Evolutionary conservation across 805 yeast species (phyloP).

Genomic region (Wickerhamiella sorbophila): DNA sequence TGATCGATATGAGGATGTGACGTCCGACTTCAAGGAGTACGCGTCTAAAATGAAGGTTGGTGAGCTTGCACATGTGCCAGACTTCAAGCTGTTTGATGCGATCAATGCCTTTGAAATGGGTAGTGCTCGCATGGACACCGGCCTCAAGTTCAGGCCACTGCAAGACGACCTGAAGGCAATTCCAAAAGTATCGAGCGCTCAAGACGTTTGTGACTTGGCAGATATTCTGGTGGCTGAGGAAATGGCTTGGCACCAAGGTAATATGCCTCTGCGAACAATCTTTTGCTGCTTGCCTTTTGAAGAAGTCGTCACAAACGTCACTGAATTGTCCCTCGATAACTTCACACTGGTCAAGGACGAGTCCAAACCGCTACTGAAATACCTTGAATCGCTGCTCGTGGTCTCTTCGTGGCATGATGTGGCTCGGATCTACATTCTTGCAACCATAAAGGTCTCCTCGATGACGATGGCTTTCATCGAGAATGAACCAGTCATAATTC

Average conservation of each 20-base stretch:
- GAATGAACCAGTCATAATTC: conserved; percentile 16
- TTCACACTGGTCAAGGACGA: background rate
- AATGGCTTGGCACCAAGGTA: conserved; percentile 63
- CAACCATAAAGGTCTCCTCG: conserved; percentile 15
- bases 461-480: conserved; percentile 12
- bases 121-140: conserved; percentile 64
- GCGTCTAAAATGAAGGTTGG: conserved; percentile 31
- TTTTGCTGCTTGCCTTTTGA: conserved; percentile 65
- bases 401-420: conserved; percentile 14
- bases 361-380: background rate
- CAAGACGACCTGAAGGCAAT: conserved; percentile 34
- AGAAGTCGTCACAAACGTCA: conserved; percentile 30
- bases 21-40: conserved; percentile 14
- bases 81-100: conserved; percentile 62
- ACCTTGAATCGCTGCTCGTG: conserved; percentile 2
- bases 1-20: conserved; percentile 21
- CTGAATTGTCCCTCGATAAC: conserved; percentile 4
- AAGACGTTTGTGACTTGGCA: conserved; percentile 36
- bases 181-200: conserved; percentile 25
- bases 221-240: conserved; percentile 40
- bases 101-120: conserved; percentile 71
- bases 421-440: conserved; percentile 16
- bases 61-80: conserved; percentile 42
- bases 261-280: conserved; percentile 62
- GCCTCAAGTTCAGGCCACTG: conserved; percentile 36